A percentile compares a stretch with the other conserved stretches of the same genome.
Evolutionary conservation across 257 asterid genomes (phyloP).

Genomic region (Rubia yunnanensis): DNA sequence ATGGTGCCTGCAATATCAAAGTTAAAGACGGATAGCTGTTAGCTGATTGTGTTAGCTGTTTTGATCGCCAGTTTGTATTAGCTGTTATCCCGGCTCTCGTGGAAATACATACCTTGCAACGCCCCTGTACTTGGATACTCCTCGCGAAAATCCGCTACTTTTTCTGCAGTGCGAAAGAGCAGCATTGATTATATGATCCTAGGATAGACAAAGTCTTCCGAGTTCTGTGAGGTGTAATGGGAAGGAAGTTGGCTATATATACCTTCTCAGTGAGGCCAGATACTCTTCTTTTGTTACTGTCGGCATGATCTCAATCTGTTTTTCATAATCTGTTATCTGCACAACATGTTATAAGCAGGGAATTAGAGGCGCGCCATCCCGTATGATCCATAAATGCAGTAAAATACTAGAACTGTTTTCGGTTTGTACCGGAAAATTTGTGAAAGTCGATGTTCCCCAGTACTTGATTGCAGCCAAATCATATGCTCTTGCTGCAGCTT

Average conservation of each 20-base stretch:
- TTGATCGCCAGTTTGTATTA: too few species aligned
- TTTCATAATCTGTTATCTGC: slow-evolving; percentile 32
- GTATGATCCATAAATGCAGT: not conserved
- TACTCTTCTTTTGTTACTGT: slow-evolving; percentile 47
- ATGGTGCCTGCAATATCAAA: slow-evolving; percentile 19
- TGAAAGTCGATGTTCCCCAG: slow-evolving; percentile 44
- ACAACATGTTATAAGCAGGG: not conserved
- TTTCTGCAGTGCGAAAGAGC: slow-evolving; percentile 26
- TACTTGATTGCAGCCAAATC: slow-evolving; percentile 49
- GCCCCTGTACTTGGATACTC: slow-evolving; percentile 79
- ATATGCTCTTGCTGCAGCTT: slow-evolving; percentile 50
- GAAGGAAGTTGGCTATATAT: not conserved
- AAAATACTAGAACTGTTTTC: not conserved
- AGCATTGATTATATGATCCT: too few species aligned
- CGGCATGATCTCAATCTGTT: slow-evolving; percentile 40
- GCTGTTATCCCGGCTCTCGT: too few species aligned
- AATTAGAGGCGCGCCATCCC: not conserved
- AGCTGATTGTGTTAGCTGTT: not conserved
- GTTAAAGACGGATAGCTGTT: not conserved
- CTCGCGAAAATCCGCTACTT: slow-evolving; percentile 86
- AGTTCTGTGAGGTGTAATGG: not conserved
- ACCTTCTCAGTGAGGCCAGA: slow-evolving; percentile 52
- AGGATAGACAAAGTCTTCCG: not conserved
- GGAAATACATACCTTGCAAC: slow-evolving; percentile 56
- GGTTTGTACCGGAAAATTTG: slow-evolving; percentile 32